phyloP scores from a whole-genome alignment of 2,329 filamentous ascomycete species.

The Diaporthe sp. region DNA sequence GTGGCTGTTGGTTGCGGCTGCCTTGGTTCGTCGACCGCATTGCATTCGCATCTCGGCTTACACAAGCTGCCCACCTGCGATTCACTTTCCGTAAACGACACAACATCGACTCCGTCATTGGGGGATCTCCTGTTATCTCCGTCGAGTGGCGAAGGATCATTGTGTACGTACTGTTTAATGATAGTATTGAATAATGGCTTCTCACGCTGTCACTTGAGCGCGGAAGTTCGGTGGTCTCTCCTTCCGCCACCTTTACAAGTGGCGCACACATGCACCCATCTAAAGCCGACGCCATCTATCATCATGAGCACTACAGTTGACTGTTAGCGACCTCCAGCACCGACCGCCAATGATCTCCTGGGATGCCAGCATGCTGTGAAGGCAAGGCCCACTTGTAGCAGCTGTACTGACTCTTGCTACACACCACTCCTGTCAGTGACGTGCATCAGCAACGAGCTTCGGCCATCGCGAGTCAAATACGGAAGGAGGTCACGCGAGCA shows the following conservation, averaged over 20 bases:
- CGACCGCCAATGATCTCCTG: not conserved
- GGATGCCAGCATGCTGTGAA: not conserved
- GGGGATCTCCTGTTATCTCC: too few species aligned
- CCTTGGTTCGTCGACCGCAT: not conserved
- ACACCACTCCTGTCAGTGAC: conserved; percentile 2
- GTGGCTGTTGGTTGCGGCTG: conserved; percentile 2
- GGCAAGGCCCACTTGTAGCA: not conserved
- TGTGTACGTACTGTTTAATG: not conserved
- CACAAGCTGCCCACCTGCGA: not conserved
- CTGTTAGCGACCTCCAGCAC: not conserved
- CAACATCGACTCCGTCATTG: not conserved
- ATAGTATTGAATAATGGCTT: not conserved
- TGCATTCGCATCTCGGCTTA: not conserved
- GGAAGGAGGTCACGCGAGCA: conserved; percentile 38
- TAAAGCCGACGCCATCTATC: not conserved
- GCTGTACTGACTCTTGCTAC: conserved; percentile 15
- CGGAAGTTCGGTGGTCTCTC: not conserved
- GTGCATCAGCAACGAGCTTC: not conserved
- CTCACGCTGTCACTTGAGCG: not conserved
- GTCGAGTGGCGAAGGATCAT: not conserved
- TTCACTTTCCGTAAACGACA: conserved; percentile 9
- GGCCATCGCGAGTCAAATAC: not conserved
- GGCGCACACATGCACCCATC: not conserved
- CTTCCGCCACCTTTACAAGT: not conserved
- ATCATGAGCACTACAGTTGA: not conserved